phyloP scores from a whole-genome alignment of 352 stramenopile species.

The Phytopythium montanum region DNA sequence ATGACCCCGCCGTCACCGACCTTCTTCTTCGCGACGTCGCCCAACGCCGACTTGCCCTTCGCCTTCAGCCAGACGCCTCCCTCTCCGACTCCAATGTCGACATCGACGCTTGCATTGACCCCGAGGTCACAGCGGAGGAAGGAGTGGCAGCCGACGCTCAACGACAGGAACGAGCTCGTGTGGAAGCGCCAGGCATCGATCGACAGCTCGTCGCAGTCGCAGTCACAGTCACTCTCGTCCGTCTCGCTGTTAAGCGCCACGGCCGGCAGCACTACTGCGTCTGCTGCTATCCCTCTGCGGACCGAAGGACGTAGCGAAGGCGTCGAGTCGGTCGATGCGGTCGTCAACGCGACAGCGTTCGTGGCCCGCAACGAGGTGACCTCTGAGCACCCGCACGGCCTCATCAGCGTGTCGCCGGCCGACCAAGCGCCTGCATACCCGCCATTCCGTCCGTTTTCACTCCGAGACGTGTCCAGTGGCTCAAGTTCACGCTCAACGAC shows the following conservation, averaged over 20 bases:
- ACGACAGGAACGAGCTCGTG: conserved; percentile 23
- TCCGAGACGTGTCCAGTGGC: neutral
- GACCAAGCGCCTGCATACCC: conserved; percentile 30
- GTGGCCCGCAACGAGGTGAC: conserved; percentile 25
- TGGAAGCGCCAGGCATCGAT: conserved; percentile 21
- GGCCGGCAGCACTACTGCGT: neutral
- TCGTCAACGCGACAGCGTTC: conserved; percentile 35
- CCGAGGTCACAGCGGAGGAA: conserved; percentile 20
- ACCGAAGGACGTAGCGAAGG: neutral
- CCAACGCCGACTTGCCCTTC: neutral
- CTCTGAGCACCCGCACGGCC: conserved; percentile 16
- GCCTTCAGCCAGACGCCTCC: neutral
- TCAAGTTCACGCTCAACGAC: neutral
- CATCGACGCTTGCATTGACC: neutral
- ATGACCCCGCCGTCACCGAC: conserved; percentile 4
- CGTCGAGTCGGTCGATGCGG: conserved; percentile 11
- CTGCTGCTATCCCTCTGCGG: neutral
- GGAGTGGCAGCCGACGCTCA: conserved; percentile 33
- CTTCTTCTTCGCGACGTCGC: neutral
- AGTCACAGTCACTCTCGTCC: neutral
- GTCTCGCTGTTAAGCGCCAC: neutral
- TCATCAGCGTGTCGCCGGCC: conserved; percentile 20
- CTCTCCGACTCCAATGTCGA: conserved; percentile 1
- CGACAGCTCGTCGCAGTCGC: neutral
- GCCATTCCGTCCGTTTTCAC: neutral